Base-by-base conservation (phyloP, 352 stramenopile genomes). In the Phytophthora meadii region DNA sequence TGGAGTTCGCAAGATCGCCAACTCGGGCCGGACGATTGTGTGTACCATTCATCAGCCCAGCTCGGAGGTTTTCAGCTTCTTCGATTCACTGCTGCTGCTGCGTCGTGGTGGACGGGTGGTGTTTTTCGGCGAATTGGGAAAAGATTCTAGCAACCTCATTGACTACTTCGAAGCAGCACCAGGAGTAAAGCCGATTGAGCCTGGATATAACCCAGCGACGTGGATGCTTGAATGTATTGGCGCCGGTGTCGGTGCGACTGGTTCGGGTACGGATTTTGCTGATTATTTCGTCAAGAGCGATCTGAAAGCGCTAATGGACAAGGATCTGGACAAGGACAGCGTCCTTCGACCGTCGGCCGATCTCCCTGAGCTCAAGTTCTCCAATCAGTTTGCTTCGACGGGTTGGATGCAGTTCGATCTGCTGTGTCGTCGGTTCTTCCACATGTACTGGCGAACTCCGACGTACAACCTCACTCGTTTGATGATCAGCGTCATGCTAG, bases 31-130 rank as follows among this genome's bases (percentile, higher is more conserved):
- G 15, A 94, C 84, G 3, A 79, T 98, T 28, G 74, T 98, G 0
- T 97, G 94, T 52, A 98, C 91, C 6, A 98, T 98, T 67, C 93
- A 98, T 62, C 93, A 98, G 68, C 93, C 93, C 14, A 86, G 77
- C 17, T 87, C 79, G 3, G 86, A 97, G 48, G 85, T 98, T 6
- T 97, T 98, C 30, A 81, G 84, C n/a, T 79, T 90, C 27, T 97
- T 97, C 61, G 88, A 97, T 65, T 82, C 82, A 32, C 51, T 97
- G 6, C 74, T 97, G 47, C 57, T 98, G 4, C 73, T 98, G 11
- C 65, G 87, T 44, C 68, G 74, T 10, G 84, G 84, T 8, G 83
- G 84, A 3, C 64, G 62, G 19, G 74, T 67, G 7, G 73, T 88
- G 0, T 93, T 79, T 64, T 88, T 87, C 51, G 84, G 84, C 10